phyloP scores from a whole-genome alignment of 148 eudicot species.

The Silene latifolia region DNA sequence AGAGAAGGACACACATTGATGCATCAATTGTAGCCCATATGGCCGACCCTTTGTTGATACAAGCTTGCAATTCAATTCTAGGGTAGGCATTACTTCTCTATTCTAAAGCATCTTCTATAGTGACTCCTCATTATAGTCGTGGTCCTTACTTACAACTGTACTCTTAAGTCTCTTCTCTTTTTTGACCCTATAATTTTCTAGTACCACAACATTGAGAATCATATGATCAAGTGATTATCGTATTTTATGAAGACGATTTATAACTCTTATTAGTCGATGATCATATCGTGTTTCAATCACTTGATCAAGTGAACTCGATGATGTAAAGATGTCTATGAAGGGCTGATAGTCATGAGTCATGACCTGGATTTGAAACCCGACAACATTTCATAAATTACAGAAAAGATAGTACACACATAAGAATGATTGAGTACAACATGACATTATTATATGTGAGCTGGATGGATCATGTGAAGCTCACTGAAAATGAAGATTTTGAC shows the following conservation, averaged over 20 bases:
- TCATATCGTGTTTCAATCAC: no score
- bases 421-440: neutral
- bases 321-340: no score
- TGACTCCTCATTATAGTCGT: conserved; percentile 23
- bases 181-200: conserved; percentile 5
- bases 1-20: neutral
- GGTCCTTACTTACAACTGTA: conserved; percentile 22
- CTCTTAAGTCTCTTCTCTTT: conserved; percentile 9
- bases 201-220: neutral
- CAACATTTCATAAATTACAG: neutral
- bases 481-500: neutral
- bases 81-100: conserved; percentile 20
- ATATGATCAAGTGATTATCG: neutral
- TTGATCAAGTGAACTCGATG: no score
- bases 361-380: neutral
- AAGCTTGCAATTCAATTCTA: conserved; percentile 13
- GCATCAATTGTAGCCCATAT: neutral
- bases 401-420: neutral
- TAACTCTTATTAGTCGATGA: no score
- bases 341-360: no score
- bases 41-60: neutral
- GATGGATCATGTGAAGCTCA: conserved; percentile 6
- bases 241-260: no score
- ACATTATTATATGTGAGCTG: neutral
- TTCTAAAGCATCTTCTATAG: conserved; percentile 13